Base-by-base conservation (phyloP, 2,329 filamentous ascomycete genomes). In the Aspergillus sp. region DNA sequence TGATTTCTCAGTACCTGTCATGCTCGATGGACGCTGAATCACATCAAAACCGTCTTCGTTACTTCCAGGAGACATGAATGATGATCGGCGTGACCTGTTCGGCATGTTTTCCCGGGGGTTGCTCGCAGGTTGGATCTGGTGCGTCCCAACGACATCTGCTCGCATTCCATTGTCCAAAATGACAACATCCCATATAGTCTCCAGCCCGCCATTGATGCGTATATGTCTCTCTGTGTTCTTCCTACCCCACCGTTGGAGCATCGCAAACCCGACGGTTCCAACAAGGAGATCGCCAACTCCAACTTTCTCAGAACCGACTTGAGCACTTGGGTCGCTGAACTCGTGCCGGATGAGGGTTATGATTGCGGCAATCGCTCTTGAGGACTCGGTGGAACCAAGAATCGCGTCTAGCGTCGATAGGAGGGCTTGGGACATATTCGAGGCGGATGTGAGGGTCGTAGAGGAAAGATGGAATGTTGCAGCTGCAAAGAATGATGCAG, bases 11-110 rank as follows among this genome's bases (percentile, higher is more conserved):
- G 63, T 38, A 59, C 75, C 72, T 31, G 64, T 53, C 11, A 65
- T 60, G 54, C 68, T 70, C 23, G 66, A 58, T 7, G 73, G 74
- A 59, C 77, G 70, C 64, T 76, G 76, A 19, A 81, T 64, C 9
- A 77, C 76, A 64, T 77, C 74, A 53, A 81, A 79, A 4, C 63
- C 57, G 25, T 75, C 74, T 48, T 80, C 74, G 11, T 73, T 72
- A 13, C 70, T 71, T 4, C 73, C 72, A 6, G 78, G 73, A 49
- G 75, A 73, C 53, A 79, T 67, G 55, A 81, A 81, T 9, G 82
- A 82, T 85, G 88, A 64, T 77, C 82, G 71, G 79, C 85, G 53
- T 85, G 81, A 49, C 76, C 80, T 47, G 72, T 74, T 67, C 17
- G 80, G 76, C 2, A 81, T 69, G 25, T 82, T 80, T 38, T 85